Evolutionary conservation across 2,329 filamentous ascomycete species (phyloP).

Genomic region (Arachnomyces sp.): DNA sequence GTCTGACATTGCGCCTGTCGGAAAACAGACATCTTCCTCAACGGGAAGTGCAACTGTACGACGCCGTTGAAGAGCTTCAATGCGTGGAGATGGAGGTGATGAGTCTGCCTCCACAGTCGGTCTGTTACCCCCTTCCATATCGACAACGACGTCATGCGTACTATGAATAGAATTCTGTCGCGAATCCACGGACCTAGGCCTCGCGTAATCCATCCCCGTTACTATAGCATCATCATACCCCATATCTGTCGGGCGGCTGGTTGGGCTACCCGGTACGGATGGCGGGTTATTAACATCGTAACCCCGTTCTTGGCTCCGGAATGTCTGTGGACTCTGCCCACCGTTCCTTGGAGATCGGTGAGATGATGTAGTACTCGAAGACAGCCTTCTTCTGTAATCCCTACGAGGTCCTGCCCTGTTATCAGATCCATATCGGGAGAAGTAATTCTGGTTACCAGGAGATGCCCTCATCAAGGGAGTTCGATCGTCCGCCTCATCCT

Average conservation of each 20-base stretch:
- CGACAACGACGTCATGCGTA: conserved; percentile 32
- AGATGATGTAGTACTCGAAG: conserved; percentile 23
- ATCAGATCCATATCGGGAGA: conserved; percentile 5
- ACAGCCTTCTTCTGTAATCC: conserved; percentile 21
- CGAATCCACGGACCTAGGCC: conserved; percentile 28
- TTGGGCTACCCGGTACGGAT: conserved; percentile 52
- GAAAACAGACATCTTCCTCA: conserved; percentile 89
- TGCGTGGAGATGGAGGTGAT: conserved; percentile 34
- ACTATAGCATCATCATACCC: conserved; percentile 48
- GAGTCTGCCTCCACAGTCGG: conserved; percentile 17
- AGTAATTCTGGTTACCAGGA: neutral
- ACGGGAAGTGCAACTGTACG: conserved; percentile 56
- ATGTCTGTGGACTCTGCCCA: too few species aligned
- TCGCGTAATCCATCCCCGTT: conserved; percentile 31
- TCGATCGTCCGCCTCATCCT: conserved; percentile 11
- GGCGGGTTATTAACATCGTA: conserved; percentile 60
- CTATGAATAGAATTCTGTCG: conserved; percentile 22
- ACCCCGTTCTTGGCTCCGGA: conserved; percentile 22
- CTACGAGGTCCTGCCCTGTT: conserved; percentile 22
- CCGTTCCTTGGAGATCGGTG: conserved; percentile 15
- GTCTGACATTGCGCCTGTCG: conserved; percentile 68
- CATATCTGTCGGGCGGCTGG: conserved; percentile 40
- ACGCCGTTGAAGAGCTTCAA: conserved; percentile 38
- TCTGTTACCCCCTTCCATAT: conserved; percentile 31
- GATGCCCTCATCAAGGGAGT: conserved; percentile 13